Evolutionary conservation across 352 stramenopile species (phyloP), one percentile per base, ranked within the genome.

Genomic region (Phytophthora fragariae): DNA sequence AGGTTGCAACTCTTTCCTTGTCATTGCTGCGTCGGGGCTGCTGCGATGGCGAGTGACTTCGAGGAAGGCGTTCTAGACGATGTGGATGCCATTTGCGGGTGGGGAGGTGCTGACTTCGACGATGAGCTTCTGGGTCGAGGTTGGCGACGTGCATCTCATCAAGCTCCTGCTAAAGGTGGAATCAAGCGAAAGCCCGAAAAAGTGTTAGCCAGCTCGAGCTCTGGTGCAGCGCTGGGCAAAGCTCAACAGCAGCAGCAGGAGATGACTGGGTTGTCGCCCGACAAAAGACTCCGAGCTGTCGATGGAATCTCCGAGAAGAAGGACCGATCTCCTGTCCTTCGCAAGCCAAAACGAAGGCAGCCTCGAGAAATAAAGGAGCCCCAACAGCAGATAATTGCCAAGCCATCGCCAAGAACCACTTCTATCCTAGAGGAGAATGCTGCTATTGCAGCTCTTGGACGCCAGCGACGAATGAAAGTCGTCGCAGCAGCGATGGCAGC

Each of bases 91-190:
- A 68, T 81, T 41, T 71, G 74, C 54, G 74, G 74, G 21, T 81
- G 74, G 74, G 74, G 50, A 47, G 62, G n/a, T 17, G 57, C 11
- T 8, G 70, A 78, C 35, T 70, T 76, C 10, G 74, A 76, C 33
- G 70, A 74, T 11, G 37, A 73, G 7, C 37, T 77, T 12, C n/a
- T 62, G 9, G 37, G 15, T 33, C 52, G 31, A 44, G 14, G 29
- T 46, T 24, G 31, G 5, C 50, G 64, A 11, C 64, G 44, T 3
- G 15, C 3, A 44, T 7, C 3, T 27, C 10, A n/a, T 57, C 37
- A 54, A 60, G n/a, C 14, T 52, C 6, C 12, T 17, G 46, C 4
- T 31, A 64, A 63, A 59, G 17, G 7, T 41, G 3, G 1, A 12
- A 19, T 31, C 29, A 72, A 68, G 33, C 41, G 5, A 37, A 66